Evolutionary conservation across 805 yeast species (phyloP).

Genomic region (Saturnispora gosingensis): DNA sequence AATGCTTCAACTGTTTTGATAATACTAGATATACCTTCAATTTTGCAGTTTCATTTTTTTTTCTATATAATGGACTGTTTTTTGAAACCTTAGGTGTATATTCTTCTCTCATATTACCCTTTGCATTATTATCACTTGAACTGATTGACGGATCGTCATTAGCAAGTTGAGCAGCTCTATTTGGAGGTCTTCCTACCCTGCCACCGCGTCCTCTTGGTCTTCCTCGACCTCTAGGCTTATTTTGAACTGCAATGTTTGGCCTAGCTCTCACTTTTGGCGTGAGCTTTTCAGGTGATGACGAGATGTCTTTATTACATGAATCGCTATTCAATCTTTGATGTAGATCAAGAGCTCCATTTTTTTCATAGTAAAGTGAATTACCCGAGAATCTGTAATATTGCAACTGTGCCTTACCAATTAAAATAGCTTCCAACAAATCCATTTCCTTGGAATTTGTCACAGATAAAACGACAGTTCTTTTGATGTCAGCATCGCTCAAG

Average conservation of each 20-base stretch:
- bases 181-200: constrained; percentile 3
- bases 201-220: constrained; percentile 5
- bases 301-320: not conserved
- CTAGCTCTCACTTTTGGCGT: not conserved
- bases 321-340: constrained; percentile 6
- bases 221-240: constrained; percentile 5
- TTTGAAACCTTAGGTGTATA: constrained; percentile 26
- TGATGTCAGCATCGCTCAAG: constrained; percentile 20
- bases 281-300: not conserved
- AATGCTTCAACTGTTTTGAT: constrained; percentile 34
- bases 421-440: constrained; percentile 68
- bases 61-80: constrained; percentile 21
- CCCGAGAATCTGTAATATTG: constrained; percentile 63
- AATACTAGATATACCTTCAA: constrained; percentile 33
- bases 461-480: constrained; percentile 34
- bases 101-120: constrained; percentile 20
- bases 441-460: constrained; percentile 59
- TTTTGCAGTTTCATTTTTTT: constrained; percentile 14
- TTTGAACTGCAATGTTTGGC: not conserved
- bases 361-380: constrained; percentile 36
- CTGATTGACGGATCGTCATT: not conserved
- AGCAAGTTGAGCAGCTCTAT: not conserved
- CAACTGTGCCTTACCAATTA: constrained; percentile 58
- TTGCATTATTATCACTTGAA: not conserved
- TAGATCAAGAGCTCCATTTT: constrained; percentile 26